Evolutionary conservation across 163 green algal genomes (phyloP).

Genomic region (Scenedesmus sp.): DNA sequence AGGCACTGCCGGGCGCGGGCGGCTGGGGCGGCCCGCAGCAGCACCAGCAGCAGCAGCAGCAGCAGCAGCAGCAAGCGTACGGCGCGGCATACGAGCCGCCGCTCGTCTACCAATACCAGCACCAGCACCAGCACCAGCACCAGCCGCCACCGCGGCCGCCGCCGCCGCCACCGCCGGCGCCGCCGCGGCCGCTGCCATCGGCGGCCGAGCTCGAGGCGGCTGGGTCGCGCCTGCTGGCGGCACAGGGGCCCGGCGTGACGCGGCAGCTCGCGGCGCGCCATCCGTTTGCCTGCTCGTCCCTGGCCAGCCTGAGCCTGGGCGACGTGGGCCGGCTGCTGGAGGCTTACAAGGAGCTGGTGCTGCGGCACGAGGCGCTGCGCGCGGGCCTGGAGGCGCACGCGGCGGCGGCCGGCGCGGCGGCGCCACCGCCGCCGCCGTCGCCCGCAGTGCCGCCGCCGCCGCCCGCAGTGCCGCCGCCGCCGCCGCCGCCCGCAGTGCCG

Average conservation of each 20-base stretch:
- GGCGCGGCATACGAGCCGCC: background rate
- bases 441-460: background rate
- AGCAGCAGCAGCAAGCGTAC: constrained; percentile 13
- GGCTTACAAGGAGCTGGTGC: constrained; percentile 93
- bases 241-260: background rate
- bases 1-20: background rate
- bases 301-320: constrained; percentile 66
- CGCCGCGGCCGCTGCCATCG: background rate
- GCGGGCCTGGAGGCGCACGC: constrained; percentile 23
- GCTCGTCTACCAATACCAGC: constrained; percentile 13
- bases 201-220: background rate
- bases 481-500: background rate
- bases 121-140: constrained; percentile 13
- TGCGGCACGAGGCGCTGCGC: constrained; percentile 78
- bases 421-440: background rate
- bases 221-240: background rate
- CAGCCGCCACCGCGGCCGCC: background rate
- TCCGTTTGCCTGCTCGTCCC: background rate
- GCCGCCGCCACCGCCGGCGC: too few species aligned
- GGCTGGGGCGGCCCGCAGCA: background rate
- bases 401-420: background rate
- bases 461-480: background rate
- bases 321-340: constrained; percentile 84
- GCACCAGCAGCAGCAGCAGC: background rate
- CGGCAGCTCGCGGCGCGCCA: too few species aligned